Conservation (phyloP, 1,284 basidiomycete species). For the Ceratobasidium sp. region DNA sequence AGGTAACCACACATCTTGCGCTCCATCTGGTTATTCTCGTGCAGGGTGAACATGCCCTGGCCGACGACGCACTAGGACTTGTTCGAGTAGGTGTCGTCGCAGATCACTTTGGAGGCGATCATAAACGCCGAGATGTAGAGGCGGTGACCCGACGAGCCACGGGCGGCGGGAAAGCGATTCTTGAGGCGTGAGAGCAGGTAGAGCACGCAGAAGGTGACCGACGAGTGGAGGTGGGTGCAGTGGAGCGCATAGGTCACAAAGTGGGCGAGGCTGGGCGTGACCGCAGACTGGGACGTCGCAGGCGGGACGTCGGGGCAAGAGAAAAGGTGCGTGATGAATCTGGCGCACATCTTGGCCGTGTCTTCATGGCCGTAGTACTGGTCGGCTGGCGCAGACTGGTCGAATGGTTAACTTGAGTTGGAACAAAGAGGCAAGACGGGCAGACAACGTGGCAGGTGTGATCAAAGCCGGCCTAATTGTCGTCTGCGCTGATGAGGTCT, state of each 20-base stretch:
- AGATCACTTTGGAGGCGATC: constrained; percentile 59
- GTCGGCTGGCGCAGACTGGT: no score
- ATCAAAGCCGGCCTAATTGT: constrained; percentile 17
- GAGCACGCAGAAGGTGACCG: constrained; percentile 67
- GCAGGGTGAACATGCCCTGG: constrained; percentile 63
- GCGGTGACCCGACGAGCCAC: constrained; percentile 65
- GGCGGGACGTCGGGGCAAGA: constrained; percentile 72
- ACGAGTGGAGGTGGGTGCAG: constrained; percentile 83
- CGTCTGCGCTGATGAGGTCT: constrained; percentile 39
- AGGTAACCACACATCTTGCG: constrained; percentile 82
- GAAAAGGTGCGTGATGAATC: constrained; percentile 70
- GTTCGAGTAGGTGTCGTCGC: constrained; percentile 73
- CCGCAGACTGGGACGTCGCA: neutral
- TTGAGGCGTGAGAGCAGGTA: constrained; percentile 63
- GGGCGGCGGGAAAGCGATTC: constrained; percentile 63
- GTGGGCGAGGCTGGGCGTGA: constrained; percentile 71
- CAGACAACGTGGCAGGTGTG: constrained; percentile 65
- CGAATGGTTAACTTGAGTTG: no score
- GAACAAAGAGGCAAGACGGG: neutral
- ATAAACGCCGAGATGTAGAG: constrained; percentile 67
- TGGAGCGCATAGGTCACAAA: constrained; percentile 93
- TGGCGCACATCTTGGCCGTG: no score
- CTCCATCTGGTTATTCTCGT: constrained; percentile 69
- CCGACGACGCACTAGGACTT: constrained; percentile 66
- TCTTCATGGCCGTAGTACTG: no score